Base-by-base conservation (phyloP, 768 basidiomycete species). In the Mycena vulgaris region DNA sequence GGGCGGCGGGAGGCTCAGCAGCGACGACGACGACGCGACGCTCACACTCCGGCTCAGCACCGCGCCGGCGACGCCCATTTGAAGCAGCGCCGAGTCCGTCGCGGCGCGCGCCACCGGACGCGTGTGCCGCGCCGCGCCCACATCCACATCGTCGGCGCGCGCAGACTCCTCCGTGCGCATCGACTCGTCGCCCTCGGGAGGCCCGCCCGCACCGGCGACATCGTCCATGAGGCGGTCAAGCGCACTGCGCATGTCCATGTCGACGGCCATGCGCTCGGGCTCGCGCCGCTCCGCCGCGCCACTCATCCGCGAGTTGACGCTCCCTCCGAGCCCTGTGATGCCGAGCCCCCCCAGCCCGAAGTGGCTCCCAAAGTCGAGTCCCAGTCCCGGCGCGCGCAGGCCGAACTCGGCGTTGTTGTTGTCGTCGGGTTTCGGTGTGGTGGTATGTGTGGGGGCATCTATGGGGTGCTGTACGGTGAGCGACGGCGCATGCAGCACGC, bases 181-280 rank as follows among this genome's bases (percentile, higher is more conserved):
- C 17, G 62, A 69, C 10, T 70, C 51, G 39, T 70, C 68, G 14
- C 37, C 47, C 42, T 35, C 67, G 62, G 82, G 83, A 68, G 48
- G 81, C 70, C 75, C 75, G 70, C 80, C 79, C 68, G 80, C 82
- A 37, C 85, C 85, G 49, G 86, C 88, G 23, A 92, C 91, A 63
- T 92, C 89, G 70, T 92, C 90, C 89, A 93, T 91, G 33, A 93
- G 82, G 49, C 90, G 82, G 75, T 93, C 92, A 33, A 93, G 83
- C 8, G 92, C 92, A 69, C 90, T 91, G 68, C 89, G 88, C 88
- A 92, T 92, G 53, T 92, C 92, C 83, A 88, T 87, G 70, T 88
- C 86, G 30, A 91, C 89, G 72, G 89, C 87, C 30, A 89, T 59
- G 33, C 68, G 72, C 51, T 70, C 68, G 0, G 60, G 68, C 39